A percentile compares a stretch with the other conserved stretches of the same genome.
Conservation (phyloP, 148 eudicot species). For the Fagopyrum homotropicum region DNA sequence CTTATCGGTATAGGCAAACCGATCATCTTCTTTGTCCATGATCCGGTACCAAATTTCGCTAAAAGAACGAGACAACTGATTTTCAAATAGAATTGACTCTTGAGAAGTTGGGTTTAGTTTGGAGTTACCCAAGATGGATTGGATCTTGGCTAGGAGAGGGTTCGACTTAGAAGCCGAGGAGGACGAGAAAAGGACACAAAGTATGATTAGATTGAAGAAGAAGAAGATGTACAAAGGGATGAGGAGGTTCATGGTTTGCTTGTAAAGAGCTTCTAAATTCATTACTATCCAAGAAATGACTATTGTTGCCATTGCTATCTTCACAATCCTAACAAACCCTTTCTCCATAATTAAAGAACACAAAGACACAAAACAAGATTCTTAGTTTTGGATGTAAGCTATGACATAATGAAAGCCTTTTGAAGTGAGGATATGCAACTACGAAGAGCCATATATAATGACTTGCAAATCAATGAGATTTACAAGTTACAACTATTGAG, state of each 20-base stretch:
- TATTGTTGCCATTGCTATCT: constrained; percentile 8
- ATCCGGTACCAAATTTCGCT: not conserved
- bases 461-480: no score
- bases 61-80: not conserved
- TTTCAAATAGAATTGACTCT: not conserved
- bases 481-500: not conserved
- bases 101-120: not conserved
- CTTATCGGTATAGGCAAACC: not conserved
- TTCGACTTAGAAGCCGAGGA: not conserved
- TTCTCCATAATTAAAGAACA: not conserved
- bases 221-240: not conserved
- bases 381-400: no score
- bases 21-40: not conserved
- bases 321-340: not conserved
- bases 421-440: not conserved
- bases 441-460: no score
- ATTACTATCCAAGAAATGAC: constrained; percentile 1
- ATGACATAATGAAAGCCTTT: no score
- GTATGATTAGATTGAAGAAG: constrained; percentile 1
- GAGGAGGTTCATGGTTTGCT: not conserved
- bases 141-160: not conserved
- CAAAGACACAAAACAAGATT: not conserved
- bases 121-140: not conserved
- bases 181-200: not conserved
- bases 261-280: constrained; percentile 1